phyloP scores from a whole-genome alignment of 2,329 filamentous ascomycete species.

The Aspergillus fructus region DNA sequence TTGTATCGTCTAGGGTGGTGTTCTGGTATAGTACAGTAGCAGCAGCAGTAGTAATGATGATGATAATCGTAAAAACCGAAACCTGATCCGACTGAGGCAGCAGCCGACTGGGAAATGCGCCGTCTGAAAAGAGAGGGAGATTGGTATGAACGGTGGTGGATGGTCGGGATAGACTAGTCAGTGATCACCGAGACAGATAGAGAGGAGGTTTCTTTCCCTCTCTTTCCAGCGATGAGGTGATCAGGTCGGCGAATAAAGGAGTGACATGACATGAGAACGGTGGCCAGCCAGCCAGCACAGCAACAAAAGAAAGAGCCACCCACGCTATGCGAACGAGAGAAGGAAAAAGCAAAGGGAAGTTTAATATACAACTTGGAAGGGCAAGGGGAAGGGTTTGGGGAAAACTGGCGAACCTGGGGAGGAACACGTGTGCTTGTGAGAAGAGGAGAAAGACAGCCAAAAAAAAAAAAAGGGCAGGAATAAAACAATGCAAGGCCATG shows the following conservation, averaged over 20 bases:
- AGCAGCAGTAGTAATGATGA: background rate
- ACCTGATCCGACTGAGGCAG: background rate
- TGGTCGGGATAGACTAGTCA: constrained; percentile 1
- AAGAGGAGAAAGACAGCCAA: background rate
- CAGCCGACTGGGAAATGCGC: background rate
- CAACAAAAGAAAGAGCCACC: constrained; percentile 17
- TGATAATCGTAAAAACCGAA: background rate
- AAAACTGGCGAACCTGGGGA: constrained; percentile 6
- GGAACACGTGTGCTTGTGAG: constrained; percentile 18
- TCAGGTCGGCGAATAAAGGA: constrained; percentile 16
- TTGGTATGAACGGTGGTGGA: background rate
- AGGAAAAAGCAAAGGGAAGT: constrained; percentile 8
- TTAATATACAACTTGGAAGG: constrained; percentile 9
- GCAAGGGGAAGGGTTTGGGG: background rate
- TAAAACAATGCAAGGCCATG: constrained; percentile 14
- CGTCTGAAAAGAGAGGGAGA: background rate
- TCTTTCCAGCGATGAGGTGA: constrained; percentile 5
- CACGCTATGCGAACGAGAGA: constrained; percentile 33
- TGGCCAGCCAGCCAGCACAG: constrained; percentile 1
- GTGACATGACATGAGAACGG: constrained; percentile 19
- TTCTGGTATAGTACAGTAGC: constrained; percentile 2
- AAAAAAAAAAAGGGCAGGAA: background rate
- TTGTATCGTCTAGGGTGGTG: constrained; percentile 2
- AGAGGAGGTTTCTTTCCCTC: constrained; percentile 3
- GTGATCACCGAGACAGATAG: background rate